A percentile compares a stretch with the other conserved stretches of the same genome.
Evolutionary conservation across 805 yeast species (phyloP).

Genomic region (Metschnikowia noctiluminum): DNA sequence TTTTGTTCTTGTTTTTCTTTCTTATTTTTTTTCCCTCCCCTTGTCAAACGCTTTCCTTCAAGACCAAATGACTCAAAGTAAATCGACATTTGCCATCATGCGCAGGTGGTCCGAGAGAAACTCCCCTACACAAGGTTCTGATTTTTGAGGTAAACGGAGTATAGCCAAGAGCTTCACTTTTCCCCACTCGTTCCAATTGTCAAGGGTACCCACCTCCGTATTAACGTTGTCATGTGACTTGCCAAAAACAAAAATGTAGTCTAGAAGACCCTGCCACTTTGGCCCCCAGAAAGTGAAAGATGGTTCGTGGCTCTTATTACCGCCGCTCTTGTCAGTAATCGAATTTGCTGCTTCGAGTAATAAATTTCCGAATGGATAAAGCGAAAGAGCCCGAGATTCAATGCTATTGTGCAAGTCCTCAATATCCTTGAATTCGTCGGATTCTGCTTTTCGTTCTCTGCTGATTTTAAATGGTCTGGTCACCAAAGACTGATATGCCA

Average conservation of each 20-base stretch:
- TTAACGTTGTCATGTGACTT: background rate
- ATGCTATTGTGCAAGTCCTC: background rate
- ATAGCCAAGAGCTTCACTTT: slow-evolving; percentile 3
- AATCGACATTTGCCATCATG: slow-evolving; percentile 65
- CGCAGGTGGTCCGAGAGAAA: slow-evolving; percentile 91
- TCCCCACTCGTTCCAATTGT: background rate
- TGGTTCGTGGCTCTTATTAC: background rate
- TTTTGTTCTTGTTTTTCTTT: no score
- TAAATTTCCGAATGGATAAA: slow-evolving; percentile 1
- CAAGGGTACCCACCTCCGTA: background rate
- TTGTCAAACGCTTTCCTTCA: background rate
- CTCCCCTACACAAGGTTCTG: slow-evolving; percentile 48
- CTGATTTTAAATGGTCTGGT: slow-evolving; percentile 10
- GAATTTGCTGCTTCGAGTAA: no score
- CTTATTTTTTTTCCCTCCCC: no score
- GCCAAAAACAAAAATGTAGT: slow-evolving; percentile 3
- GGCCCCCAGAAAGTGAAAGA: slow-evolving; percentile 3
- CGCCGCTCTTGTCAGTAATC: no score
- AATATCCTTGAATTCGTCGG: no score
- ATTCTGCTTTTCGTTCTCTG: no score
- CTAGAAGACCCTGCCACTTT: background rate
- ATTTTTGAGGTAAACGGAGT: slow-evolving; percentile 1
- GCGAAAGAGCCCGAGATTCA: slow-evolving; percentile 2
- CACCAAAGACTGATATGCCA: slow-evolving; percentile 2
- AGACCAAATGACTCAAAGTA: background rate